Evolutionary conservation across 441 rosid genomes (phyloP).

Genomic region (Erodium texanum): DNA sequence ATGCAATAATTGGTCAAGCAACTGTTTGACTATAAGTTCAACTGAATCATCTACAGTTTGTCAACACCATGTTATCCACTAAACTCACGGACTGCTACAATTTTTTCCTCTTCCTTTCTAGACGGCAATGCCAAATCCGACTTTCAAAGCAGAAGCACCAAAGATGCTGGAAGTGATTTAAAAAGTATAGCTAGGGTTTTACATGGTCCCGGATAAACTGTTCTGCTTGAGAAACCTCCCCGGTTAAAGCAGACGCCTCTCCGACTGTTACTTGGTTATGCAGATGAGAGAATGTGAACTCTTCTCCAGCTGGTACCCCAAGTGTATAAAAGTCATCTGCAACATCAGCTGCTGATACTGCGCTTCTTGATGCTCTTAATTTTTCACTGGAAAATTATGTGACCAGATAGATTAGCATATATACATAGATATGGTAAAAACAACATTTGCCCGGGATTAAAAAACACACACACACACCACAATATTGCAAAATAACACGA

Average conservation of each 20-base stretch:
- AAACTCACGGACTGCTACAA: too few relatives aligned
- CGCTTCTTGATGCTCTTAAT: constrained; percentile 63
- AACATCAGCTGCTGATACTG: constrained; percentile 70
- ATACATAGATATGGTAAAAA: not conserved
- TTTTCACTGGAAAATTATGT: constrained; percentile 53
- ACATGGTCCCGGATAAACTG: constrained; percentile 69
- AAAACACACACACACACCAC: not conserved
- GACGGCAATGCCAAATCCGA: not conserved
- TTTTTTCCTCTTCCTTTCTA: not conserved
- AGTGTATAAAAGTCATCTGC: constrained; percentile 56
- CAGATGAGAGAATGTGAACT: constrained; percentile 63
- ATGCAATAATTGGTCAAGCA: not conserved
- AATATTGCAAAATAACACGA: not conserved
- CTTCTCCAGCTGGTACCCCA: constrained; percentile 53
- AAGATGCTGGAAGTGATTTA: not conserved
- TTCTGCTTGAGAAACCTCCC: constrained; percentile 55
- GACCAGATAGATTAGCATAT: not conserved
- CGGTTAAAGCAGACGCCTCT: constrained; percentile 71
- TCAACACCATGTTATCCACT: too few relatives aligned
- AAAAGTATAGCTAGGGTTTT: constrained; percentile 34
- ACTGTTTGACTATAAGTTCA: not conserved
- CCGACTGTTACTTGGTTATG: constrained; percentile 55
- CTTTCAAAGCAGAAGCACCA: not conserved
- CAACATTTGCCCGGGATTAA: not conserved
- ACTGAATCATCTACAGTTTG: not conserved